Percentiles rank a stretch among this genome's conserved stretches.
These are phyloP conservation scores for Ulmus americana DNA, from an alignment of 331 rosid species.

Conservation along the genomic window DNA sequence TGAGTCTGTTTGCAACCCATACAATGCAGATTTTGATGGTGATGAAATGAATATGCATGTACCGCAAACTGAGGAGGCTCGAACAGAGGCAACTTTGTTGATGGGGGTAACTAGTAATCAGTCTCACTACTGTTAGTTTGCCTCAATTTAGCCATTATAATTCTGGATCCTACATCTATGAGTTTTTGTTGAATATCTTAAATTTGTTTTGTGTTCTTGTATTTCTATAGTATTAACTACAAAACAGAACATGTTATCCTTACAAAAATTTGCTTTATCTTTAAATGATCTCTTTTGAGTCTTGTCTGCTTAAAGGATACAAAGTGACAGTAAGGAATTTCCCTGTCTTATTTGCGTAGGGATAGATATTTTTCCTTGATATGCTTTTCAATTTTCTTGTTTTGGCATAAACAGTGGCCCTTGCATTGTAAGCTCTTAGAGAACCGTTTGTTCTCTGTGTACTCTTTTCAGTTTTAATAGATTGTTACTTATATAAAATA, in stretches of 20 bases:
- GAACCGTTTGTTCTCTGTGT: too few relatives aligned
- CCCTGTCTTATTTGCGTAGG: too few relatives aligned
- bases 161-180: neutral
- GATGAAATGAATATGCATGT: slow-evolving; percentile 98
- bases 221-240: neutral
- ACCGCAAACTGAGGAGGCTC: slow-evolving; percentile 98
- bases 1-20: slow-evolving; percentile 95
- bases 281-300: neutral
- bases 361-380: too few relatives aligned
- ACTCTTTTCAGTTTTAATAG: too few relatives aligned
- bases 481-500: too few relatives aligned
- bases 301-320: neutral
- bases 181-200: slow-evolving; percentile 5
- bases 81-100: slow-evolving; percentile 87
- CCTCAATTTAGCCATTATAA: slow-evolving; percentile 9
- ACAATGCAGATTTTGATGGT: slow-evolving; percentile 98
- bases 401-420: too few relatives aligned
- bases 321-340: neutral
- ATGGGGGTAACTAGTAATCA: slow-evolving; percentile 66
- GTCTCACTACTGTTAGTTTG: slow-evolving; percentile 14
- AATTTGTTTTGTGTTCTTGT: slow-evolving; percentile 3
- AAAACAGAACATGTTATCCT: neutral
- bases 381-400: too few relatives aligned
- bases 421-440: too few relatives aligned
- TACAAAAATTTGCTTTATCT: neutral